Conservation (phyloP, 148 eudicot species). For the Simmondsia chinensis region DNA sequence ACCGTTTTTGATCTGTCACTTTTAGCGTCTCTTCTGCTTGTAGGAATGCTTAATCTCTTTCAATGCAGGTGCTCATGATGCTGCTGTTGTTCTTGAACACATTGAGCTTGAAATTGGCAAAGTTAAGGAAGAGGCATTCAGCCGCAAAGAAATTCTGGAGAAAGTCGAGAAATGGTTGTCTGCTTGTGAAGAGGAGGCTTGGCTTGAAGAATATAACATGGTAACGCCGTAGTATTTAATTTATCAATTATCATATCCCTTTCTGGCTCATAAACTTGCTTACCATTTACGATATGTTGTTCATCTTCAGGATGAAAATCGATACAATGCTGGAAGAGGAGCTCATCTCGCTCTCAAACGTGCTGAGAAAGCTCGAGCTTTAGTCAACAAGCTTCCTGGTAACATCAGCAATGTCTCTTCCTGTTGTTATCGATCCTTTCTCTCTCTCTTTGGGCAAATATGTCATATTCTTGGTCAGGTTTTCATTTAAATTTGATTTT, state of each 20-base stretch:
- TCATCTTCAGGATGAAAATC: conserved; percentile 69
- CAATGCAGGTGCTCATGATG: conserved; percentile 64
- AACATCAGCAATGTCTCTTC: no score
- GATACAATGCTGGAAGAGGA: conserved; percentile 93
- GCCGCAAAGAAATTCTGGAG: conserved; percentile 86
- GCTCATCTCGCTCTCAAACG: conserved; percentile 91
- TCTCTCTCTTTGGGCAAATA: not conserved
- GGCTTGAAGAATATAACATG: conserved; percentile 94
- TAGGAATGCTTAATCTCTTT: conserved; percentile 4
- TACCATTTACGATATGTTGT: conserved; percentile 4
- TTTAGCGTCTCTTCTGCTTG: not conserved
- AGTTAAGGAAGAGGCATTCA: conserved; percentile 86
- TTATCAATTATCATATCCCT: no score
- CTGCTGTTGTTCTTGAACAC: conserved; percentile 69
- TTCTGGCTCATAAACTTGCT: no score
- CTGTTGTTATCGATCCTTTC: no score
- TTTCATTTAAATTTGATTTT: conserved; percentile 1
- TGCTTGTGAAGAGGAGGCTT: conserved; percentile 93
- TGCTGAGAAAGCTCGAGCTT: conserved; percentile 93
- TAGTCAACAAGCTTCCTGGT: conserved; percentile 93
- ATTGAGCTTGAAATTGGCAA: conserved; percentile 65
- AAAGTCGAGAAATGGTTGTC: conserved; percentile 89
- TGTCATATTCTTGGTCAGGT: no score
- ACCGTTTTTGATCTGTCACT: not conserved
- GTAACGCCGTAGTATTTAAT: conserved; percentile 18